Evolutionary conservation across 345 rosid species (phyloP), one percentile per base, ranked within the genome.

Genomic region (Kandelia obovata): DNA sequence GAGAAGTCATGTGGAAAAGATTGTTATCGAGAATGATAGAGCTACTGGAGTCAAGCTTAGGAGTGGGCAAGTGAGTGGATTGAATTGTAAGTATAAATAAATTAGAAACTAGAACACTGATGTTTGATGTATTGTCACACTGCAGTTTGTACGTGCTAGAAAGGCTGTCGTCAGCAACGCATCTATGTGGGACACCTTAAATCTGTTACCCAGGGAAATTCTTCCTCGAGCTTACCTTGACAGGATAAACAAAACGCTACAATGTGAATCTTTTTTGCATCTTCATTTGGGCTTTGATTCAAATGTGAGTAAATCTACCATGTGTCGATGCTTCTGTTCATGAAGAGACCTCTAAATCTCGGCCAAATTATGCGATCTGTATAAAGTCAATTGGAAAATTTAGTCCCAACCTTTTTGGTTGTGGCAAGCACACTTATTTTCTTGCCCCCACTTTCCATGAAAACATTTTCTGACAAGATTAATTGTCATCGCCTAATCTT

Each of bases 231-330:
- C 92, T 8, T 91, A 85, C 30, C 28, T 79, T 1, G 83, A 80
- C 37, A 72, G 84, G 66, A 75, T 89, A 46, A 81, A 80, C 64
- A 79, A 60, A 20, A 89, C 91, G 9, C 86, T 80, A 0, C 92
- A 91, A 63, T 93, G 98, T 20, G 98, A 93, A 75, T 93, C 98
- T n/a, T 93, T 91, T 81, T 91, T 93, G 98, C 98, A 93, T 88
- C 96, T 93, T 75, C 98, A 93, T 82, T 80, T 91, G 78, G 98
- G 98, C 64, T 88, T 93, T 64, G 94, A 86, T 73, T 90, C 91
- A 35, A 78, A 85, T 87, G 98, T 91, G 56, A 72, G 67, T 58
- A 56, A 25, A 61, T 26, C 13, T 32, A 35, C 30, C 27, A 66
- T 66, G 8, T 17, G 46, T 28, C 3, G 4, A 66, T 62, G 52